A percentile compares a stretch with the other conserved stretches of the same genome.
phyloP scores from a whole-genome alignment of 352 stramenopile genomes.

The Phytophthora fragariae region DNA sequence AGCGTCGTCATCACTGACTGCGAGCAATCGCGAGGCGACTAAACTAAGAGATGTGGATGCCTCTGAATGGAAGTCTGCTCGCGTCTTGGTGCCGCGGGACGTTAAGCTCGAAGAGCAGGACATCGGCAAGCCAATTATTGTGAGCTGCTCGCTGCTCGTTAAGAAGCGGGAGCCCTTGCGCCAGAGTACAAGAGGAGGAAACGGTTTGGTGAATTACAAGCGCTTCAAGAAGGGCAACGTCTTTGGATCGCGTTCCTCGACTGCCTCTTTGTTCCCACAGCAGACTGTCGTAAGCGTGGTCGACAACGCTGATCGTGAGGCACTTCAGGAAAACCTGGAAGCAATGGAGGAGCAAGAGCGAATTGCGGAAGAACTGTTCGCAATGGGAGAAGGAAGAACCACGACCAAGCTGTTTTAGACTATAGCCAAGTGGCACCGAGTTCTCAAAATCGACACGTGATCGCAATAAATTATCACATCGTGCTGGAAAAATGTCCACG shows the following conservation, averaged over 20 bases:
- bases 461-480: conserved; percentile 40
- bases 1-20: conserved; percentile 23
- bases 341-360: conserved; percentile 83
- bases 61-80: conserved; percentile 46
- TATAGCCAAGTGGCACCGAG: not conserved
- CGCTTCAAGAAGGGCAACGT: conserved; percentile 86
- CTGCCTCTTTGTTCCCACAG: conserved; percentile 57
- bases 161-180: conserved; percentile 34
- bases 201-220: conserved; percentile 75
- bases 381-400: conserved; percentile 74
- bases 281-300: conserved; percentile 72
- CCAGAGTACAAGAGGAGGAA: conserved; percentile 1
- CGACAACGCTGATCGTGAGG: conserved; percentile 64
- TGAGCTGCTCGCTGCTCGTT: conserved; percentile 63
- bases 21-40: conserved; percentile 10
- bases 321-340: conserved; percentile 69
- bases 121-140: conserved; percentile 49
- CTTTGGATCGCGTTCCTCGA: conserved; percentile 47
- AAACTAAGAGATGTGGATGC: conserved; percentile 16
- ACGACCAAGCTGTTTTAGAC: conserved; percentile 57
- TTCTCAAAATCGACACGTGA: conserved; percentile 13
- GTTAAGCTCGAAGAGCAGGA: conserved; percentile 44
- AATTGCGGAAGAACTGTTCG: conserved; percentile 87
- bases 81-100: conserved; percentile 32
- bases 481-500: conserved; percentile 16